Conservation (phyloP, 441 rosid genomes). For the Gossypium aridum region DNA sequence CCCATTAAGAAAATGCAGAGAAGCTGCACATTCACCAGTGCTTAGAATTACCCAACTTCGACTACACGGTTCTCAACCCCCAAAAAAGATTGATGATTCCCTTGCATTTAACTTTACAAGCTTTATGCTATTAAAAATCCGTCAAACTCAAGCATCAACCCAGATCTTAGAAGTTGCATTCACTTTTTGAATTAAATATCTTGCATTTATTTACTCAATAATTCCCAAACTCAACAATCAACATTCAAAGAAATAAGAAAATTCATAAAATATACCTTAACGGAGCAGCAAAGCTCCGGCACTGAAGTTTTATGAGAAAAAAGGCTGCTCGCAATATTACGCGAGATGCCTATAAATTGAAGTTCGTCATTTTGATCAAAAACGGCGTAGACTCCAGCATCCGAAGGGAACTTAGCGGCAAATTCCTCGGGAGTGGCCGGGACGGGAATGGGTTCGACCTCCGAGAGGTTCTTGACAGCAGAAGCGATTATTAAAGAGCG, state of each 20-base stretch:
- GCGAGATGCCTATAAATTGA: constrained; percentile 83
- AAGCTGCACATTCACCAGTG: no score
- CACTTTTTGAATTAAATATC: background rate
- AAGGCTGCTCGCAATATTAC: constrained; percentile 71
- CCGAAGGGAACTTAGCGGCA: constrained; percentile 37
- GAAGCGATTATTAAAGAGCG: constrained; percentile 33
- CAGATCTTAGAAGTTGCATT: background rate
- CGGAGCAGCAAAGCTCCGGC: constrained; percentile 67
- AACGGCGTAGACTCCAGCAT: constrained; percentile 76
- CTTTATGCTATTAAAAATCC: background rate
- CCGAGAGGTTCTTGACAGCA: constrained; percentile 48
- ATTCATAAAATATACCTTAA: constrained; percentile 42
- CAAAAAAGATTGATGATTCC: background rate
- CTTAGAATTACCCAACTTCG: background rate
- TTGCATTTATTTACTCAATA: background rate
- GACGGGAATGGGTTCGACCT: constrained; percentile 38
- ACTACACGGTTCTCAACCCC: background rate
- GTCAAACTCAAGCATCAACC: constrained; percentile 1
- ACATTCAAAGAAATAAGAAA: background rate
- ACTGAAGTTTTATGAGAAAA: constrained; percentile 55
- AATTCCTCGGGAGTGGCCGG: constrained; percentile 33
- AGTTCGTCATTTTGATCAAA: constrained; percentile 54
- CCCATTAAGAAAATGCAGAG: no score
- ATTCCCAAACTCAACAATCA: background rate
- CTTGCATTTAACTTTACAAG: background rate